Evolutionary conservation across 2,329 filamentous ascomycete species (phyloP).

Genomic region (Verticillium nubilum): DNA sequence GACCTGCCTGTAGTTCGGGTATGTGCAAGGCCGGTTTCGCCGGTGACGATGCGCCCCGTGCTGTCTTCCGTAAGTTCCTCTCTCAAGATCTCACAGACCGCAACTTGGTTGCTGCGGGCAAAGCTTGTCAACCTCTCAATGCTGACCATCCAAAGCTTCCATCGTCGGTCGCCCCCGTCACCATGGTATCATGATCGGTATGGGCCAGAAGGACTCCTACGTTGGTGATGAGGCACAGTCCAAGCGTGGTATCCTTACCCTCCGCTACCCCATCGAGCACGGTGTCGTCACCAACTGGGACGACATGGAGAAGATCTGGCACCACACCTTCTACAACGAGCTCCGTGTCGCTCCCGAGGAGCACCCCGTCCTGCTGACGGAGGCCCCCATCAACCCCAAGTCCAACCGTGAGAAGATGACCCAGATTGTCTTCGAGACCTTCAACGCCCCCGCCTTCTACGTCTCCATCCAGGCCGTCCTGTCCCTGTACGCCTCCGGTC

Average conservation of each 20-base stretch:
- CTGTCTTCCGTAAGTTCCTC: conserved; percentile 94
- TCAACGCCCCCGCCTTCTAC: conserved; percentile 99
- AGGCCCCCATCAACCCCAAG: conserved; percentile 99
- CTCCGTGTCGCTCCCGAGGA: conserved; percentile 99
- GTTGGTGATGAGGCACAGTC: conserved; percentile 99
- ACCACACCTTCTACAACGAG: conserved; percentile 99
- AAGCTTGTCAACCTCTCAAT: conserved; percentile 3
- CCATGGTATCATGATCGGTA: conserved; percentile 99
- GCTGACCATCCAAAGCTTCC: conserved; percentile 63
- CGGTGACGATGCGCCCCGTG: conserved; percentile 99
- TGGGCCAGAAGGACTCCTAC: conserved; percentile 99
- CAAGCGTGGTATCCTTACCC: conserved; percentile 99
- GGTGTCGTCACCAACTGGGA: conserved; percentile 99
- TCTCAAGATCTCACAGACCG: conserved; percentile 19
- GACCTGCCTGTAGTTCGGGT: conserved; percentile 72
- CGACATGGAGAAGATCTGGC: conserved; percentile 99
- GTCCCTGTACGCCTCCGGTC: conserved; percentile 98
- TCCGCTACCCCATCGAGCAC: conserved; percentile 99
- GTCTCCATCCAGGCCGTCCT: conserved; percentile 99
- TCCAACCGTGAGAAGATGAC: conserved; percentile 99
- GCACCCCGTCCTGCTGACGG: conserved; percentile 98
- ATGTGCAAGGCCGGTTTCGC: conserved; percentile 99
- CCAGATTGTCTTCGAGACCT: conserved; percentile 99
- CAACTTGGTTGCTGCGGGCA: conserved; percentile 3
- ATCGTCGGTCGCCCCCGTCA: conserved; percentile 99